Conservation (phyloP, 192 early-diverging fungal genomes). For the Phycomyces nitens region DNA sequence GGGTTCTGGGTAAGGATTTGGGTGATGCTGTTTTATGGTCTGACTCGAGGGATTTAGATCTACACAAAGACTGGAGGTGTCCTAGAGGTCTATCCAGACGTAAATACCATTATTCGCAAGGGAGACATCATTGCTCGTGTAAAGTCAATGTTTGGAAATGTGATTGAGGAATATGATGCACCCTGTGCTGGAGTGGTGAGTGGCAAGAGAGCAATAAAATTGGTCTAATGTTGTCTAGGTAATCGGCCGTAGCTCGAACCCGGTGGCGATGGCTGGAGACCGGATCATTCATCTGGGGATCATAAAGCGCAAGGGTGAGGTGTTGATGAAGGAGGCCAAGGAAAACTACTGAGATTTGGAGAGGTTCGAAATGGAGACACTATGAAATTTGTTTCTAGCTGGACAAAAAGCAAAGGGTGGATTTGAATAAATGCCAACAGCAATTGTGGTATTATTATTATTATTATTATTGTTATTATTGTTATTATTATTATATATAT, state of each 20-base stretch:
- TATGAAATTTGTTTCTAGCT: neutral
- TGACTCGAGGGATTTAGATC: constrained; percentile 51
- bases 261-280: constrained; percentile 82
- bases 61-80: constrained; percentile 84
- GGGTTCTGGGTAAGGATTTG: constrained; percentile 26
- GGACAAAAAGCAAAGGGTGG: neutral
- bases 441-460: no score
- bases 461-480: no score
- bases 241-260: constrained; percentile 79
- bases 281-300: constrained; percentile 85
- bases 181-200: constrained; percentile 70
- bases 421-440: neutral
- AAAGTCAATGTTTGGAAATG: constrained; percentile 85
- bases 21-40: no score
- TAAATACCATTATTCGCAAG: constrained; percentile 77
- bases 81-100: constrained; percentile 76
- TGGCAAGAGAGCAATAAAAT: neutral
- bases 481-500: no score
- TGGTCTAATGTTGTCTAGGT: constrained; percentile 12
- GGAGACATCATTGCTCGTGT: constrained; percentile 81
- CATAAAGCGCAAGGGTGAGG: constrained; percentile 27
- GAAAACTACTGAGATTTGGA: constrained; percentile 18
- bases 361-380: neutral
- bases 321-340: constrained; percentile 19
- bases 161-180: constrained; percentile 77